Evolutionary conservation across 2,329 filamentous ascomycete genomes (phyloP).

Genomic region (Pseudocercospora ulei): DNA sequence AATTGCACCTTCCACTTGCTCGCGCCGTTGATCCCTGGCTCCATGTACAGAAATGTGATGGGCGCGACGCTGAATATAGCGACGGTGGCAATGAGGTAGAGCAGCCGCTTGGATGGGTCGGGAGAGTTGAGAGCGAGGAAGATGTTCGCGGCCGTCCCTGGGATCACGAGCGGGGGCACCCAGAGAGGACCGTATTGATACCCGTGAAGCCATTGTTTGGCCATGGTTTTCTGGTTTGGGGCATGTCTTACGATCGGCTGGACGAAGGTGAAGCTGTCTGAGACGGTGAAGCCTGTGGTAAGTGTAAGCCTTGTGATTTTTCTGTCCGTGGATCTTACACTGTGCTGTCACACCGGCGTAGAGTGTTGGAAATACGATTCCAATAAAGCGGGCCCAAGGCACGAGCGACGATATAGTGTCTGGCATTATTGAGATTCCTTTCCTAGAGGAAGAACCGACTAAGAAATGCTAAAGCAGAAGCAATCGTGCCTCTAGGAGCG

Average conservation of each 20-base stretch:
- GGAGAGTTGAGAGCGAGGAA: conserved; percentile 23
- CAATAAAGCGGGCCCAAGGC: conserved; percentile 19
- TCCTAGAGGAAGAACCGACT: too few species aligned
- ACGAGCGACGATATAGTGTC: background rate
- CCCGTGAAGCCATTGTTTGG: conserved; percentile 37
- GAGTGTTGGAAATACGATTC: conserved; percentile 24
- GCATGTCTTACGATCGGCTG: conserved; percentile 33
- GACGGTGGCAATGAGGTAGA: conserved; percentile 27
- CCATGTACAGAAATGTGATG: conserved; percentile 36
- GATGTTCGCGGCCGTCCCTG: conserved; percentile 32
- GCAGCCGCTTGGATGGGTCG: background rate
- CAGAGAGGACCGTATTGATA: conserved; percentile 35
- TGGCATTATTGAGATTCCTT: background rate
- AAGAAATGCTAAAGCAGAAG: too few species aligned
- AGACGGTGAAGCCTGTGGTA: conserved; percentile 18
- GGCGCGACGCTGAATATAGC: conserved; percentile 33
- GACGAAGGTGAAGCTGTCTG: conserved; percentile 34
- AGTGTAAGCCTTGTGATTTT: background rate
- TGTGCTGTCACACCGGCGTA: conserved; percentile 24
- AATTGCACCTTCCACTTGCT: conserved; percentile 36
- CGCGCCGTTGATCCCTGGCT: conserved; percentile 36
- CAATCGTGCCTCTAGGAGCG: too few species aligned
- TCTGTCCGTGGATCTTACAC: conserved; percentile 13
- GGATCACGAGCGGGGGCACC: conserved; percentile 34
- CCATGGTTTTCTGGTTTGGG: conserved; percentile 30